phyloP scores from a whole-genome alignment of 331 rosid genomes.

The Malus hybrid region DNA sequence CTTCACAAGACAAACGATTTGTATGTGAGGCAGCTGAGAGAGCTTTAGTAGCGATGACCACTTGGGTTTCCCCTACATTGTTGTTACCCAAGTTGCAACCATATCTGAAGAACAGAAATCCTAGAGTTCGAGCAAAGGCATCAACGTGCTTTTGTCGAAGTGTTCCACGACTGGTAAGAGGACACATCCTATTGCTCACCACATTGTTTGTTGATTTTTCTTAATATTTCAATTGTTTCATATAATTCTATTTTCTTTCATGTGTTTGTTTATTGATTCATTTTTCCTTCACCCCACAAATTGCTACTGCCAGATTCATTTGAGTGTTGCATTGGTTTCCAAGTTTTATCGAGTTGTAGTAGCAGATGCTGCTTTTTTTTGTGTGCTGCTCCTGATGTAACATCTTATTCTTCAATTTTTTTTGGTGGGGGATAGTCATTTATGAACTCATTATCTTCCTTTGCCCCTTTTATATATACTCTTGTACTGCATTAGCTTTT shows the following conservation, averaged over 20 bases:
- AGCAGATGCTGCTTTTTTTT: too few species aligned
- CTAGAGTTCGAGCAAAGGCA: conserved; percentile 95
- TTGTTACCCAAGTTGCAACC: conserved; percentile 88
- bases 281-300: not conserved
- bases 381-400: too few species aligned
- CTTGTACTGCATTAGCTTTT: not conserved
- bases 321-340: too few species aligned
- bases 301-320: too few species aligned
- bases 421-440: too few species aligned
- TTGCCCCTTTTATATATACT: too few species aligned
- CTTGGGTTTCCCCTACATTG: conserved; percentile 61
- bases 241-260: not conserved
- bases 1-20: conserved; percentile 97
- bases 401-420: too few species aligned
- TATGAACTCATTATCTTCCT: too few species aligned
- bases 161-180: conserved; percentile 73
- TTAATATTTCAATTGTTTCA: not conserved
- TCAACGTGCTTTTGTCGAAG: conserved; percentile 79
- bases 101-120: conserved; percentile 74
- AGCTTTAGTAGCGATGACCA: conserved; percentile 82
- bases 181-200: not conserved
- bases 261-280: not conserved
- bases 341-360: too few species aligned
- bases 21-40: conserved; percentile 98
- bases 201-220: not conserved